phyloP scores from a whole-genome alignment of 495 filamentous ascomycete species.

The Xylaria intraflava region DNA sequence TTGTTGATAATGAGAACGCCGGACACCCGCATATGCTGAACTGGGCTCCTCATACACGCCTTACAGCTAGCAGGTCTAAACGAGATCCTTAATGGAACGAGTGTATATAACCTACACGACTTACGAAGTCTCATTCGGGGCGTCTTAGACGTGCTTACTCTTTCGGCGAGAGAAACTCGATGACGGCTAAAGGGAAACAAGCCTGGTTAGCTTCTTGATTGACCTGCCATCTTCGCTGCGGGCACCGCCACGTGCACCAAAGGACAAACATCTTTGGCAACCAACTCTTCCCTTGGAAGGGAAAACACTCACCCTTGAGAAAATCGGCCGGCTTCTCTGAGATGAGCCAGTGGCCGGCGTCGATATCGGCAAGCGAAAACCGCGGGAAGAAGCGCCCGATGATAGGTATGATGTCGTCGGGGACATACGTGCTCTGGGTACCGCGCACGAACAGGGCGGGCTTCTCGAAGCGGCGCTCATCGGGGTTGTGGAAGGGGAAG shows the following conservation, averaged over 20 bases:
- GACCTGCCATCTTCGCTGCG: not conserved
- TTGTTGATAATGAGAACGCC: constrained; percentile 10
- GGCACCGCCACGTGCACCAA: not conserved
- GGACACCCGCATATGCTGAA: constrained; percentile 10
- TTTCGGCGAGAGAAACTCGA: constrained; percentile 55
- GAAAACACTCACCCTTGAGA: constrained; percentile 55
- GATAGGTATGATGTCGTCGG: constrained; percentile 78
- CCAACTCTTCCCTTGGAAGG: not conserved
- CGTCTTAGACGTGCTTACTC: constrained; percentile 36
- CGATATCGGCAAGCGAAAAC: constrained; percentile 73
- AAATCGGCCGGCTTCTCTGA: constrained; percentile 89
- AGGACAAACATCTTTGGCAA: not conserved
- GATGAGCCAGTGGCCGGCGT: constrained; percentile 91
- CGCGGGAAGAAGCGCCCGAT: constrained; percentile 87
- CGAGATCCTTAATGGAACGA: constrained; percentile 20
- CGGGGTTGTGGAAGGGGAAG: constrained; percentile 72
- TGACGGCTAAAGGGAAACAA: constrained; percentile 40
- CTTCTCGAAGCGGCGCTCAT: constrained; percentile 57
- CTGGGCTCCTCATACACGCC: constrained; percentile 12
- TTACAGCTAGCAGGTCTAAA: constrained; percentile 16
- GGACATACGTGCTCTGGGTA: constrained; percentile 75
- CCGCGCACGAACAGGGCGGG: constrained; percentile 80
- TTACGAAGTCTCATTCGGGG: not conserved
- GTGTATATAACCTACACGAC: constrained; percentile 4
- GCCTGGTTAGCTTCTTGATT: not conserved